Base-by-base conservation (phyloP, 805 yeast species). In the Scheffersomyces stipitis region DNA sequence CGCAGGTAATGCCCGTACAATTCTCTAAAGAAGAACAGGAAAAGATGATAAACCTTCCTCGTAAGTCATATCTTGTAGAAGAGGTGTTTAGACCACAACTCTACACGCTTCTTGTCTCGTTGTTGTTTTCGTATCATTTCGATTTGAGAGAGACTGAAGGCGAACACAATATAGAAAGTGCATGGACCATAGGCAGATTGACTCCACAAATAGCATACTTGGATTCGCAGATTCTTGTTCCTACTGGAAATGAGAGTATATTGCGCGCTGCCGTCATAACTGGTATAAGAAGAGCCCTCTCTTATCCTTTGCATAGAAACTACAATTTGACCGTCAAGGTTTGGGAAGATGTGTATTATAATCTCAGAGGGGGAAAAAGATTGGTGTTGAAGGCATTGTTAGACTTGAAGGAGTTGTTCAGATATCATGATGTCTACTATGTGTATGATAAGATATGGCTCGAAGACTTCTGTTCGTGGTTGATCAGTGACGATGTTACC, bases 151-250 rank as follows among this genome's bases (percentile, higher is more conserved):
- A 84, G 36, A 87, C 83, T 26, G 79, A 76, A 51, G 83, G 82
- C 9, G 82, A 77, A 14, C 76, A 79, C 35, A 87, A 79, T 13
- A 80, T 86, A 4, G 99, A 93, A 59, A 84, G 95, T 39, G 87
- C 95, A 0, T 93, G 99, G 99, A 81, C 91, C 0, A 75, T 93
- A 4, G 99, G 99, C 1, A 89, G 84, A 48, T 50, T 93, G 15
- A 66, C 81, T 0, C 96, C 98, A 1, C 93, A 87, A 50, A 60
- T 91, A 26, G 58, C 89, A 5, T 80, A 73, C 46, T 62, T 93
- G 22, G 98, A 89, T 56, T 63, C 76, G 12, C 78, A 74, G 45
- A 46, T 84, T 18, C 54, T 74, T 1, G 45, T 63, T 2, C 14
- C 58, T 45, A 14, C 31, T 10, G 44, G 12, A 58, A 50, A 48